Conservation (phyloP, 192 early-diverging fungal genomes). For the Backusella tarrabulga region DNA sequence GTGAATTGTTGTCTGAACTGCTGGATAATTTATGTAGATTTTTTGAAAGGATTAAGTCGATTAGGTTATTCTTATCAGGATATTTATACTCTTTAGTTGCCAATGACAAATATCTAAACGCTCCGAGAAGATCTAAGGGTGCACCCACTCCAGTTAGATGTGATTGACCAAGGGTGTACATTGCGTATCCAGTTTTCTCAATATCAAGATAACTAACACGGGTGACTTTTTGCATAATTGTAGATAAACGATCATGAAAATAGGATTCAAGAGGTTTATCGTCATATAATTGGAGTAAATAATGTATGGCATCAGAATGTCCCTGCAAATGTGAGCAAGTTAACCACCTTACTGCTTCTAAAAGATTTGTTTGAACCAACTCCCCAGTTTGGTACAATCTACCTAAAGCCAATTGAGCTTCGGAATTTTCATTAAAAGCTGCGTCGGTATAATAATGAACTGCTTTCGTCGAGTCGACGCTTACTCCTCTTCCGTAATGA, state of each 20-base stretch:
- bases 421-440: background rate
- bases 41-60: background rate
- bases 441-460: background rate
- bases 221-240: background rate
- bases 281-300: background rate
- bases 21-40: background rate
- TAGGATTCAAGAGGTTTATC: background rate
- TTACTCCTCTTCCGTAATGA: background rate
- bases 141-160: background rate
- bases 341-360: background rate
- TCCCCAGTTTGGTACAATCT: background rate
- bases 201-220: background rate
- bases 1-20: background rate
- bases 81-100: background rate
- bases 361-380: background rate
- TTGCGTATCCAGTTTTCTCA: background rate
- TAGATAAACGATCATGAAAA: background rate
- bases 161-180: background rate
- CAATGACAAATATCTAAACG: background rate
- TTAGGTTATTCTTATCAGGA: background rate
- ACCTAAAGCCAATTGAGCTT: background rate
- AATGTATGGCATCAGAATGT: background rate
- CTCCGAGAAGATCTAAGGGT: background rate
- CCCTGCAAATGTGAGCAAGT: background rate
- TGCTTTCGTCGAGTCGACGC: background rate